Evolutionary conservation across 139 green algal species (phyloP).

Genomic region (Pleodorina starrii): DNA sequence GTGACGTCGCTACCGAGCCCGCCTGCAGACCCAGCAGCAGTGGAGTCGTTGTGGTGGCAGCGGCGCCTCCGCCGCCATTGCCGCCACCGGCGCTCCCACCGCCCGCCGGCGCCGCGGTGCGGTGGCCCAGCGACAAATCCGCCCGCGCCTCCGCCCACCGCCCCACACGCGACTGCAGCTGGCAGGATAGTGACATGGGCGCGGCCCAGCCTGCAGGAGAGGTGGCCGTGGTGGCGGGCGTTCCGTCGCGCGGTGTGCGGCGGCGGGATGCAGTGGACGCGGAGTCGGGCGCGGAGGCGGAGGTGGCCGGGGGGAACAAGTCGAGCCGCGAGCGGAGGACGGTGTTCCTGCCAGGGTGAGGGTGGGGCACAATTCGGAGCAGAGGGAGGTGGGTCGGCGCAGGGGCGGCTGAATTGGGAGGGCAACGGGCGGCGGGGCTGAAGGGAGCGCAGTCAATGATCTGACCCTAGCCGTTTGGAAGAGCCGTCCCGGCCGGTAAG

Average conservation of each 20-base stretch:
- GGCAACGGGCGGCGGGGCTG: too few species aligned
- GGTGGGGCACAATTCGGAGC: too few species aligned
- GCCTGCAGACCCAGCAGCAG: constrained; percentile 40
- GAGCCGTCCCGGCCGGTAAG: too few species aligned
- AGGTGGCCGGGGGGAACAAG: background rate
- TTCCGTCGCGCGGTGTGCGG: background rate
- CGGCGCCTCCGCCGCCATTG: background rate
- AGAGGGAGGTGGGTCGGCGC: too few species aligned
- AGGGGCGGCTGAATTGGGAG: too few species aligned
- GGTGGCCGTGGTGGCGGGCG: background rate
- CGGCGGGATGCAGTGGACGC: background rate
- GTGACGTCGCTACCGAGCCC: background rate
- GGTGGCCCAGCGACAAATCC: constrained; percentile 9
- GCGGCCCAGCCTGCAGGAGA: background rate
- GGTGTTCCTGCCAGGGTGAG: background rate
- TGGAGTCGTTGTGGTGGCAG: background rate
- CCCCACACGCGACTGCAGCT: background rate
- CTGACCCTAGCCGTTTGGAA: too few species aligned
- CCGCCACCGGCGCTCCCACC: background rate
- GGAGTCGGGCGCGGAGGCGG: background rate
- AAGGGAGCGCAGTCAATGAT: too few species aligned
- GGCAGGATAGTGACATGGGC: background rate
- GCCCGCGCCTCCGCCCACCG: background rate
- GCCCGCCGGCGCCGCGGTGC: background rate
- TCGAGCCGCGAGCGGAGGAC: constrained; percentile 9